These are phyloP conservation scores for Fragaria vesca DNA, from an alignment of 306 rosid species.

Conservation along the genomic window DNA sequence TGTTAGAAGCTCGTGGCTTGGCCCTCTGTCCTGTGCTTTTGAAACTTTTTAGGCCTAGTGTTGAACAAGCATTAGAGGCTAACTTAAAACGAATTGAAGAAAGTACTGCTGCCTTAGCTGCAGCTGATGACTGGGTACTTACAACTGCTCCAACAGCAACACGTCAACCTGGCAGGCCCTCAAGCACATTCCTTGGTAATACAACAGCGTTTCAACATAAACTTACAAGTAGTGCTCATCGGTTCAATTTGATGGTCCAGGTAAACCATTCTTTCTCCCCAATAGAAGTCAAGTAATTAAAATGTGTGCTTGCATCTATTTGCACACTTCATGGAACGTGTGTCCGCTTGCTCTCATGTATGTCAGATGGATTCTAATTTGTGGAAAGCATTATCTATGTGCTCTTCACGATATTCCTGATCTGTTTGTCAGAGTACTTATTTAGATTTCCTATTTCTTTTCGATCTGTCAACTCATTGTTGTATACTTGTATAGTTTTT, in stretches of 20 bases:
- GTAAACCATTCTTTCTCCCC: slow-evolving; percentile 45
- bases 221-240: slow-evolving; percentile 93
- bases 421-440: neutral
- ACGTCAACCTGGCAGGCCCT: slow-evolving; percentile 66
- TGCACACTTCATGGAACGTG: neutral
- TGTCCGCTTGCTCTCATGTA: neutral
- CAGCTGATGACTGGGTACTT: slow-evolving; percentile 98
- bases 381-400: neutral
- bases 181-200: slow-evolving; percentile 44
- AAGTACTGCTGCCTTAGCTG: slow-evolving; percentile 94
- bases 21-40: slow-evolving; percentile 91
- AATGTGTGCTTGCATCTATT: neutral
- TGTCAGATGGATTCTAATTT: slow-evolving; percentile 1
- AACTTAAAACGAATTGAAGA: slow-evolving; percentile 96
- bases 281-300: neutral
- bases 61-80: slow-evolving; percentile 93
- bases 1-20: slow-evolving; percentile 94
- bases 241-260: slow-evolving; percentile 99
- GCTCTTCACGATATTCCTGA: neutral
- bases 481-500: neutral
- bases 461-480: neutral
- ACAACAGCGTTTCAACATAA: slow-evolving; percentile 72
- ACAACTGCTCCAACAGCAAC: slow-evolving; percentile 53
- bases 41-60: slow-evolving; percentile 95
- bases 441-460: neutral